Percentiles rank a stretch among this genome's conserved stretches.
These are phyloP conservation scores for Pholiota microspora DNA, from an alignment of 768 basidiomycete species.

Conservation along the genomic window DNA sequence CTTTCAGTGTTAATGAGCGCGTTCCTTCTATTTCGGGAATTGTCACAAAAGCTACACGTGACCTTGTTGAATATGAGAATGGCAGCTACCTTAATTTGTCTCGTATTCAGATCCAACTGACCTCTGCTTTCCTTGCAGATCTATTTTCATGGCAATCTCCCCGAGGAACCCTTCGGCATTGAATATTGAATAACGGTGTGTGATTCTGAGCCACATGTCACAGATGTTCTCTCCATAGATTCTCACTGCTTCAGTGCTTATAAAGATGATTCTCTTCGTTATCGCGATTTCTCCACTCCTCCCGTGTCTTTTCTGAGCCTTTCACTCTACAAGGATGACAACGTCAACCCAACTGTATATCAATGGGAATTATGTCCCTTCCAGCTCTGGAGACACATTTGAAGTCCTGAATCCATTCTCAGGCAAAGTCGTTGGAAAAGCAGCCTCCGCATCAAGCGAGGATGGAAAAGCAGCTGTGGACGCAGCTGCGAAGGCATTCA, in stretches of 20 bases:
- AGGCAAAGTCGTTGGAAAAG: conserved; percentile 38
- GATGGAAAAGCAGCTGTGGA: conserved; percentile 45
- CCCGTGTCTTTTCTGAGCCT: neutral
- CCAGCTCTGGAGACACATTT: conserved; percentile 38
- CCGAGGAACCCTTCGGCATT: no score
- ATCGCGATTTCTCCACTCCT: neutral
- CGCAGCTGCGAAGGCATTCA: conserved; percentile 44
- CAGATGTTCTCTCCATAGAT: no score
- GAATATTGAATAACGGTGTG: no score
- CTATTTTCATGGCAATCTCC: no score
- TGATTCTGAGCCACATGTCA: no score
- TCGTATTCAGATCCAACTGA: no score
- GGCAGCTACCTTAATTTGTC: no score
- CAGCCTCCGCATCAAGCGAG: conserved; percentile 43
- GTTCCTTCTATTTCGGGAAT: no score
- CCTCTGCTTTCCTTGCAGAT: no score
- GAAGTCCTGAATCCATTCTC: conserved; percentile 44
- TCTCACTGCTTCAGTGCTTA: neutral
- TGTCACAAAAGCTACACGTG: no score
- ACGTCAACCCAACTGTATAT: conserved; percentile 38
- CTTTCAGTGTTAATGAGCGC: no score
- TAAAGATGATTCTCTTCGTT: neutral
- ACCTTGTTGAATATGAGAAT: no score
- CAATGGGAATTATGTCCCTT: conserved; percentile 33
- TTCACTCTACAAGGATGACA: conserved; percentile 15